Percentiles rank a stretch among this genome's conserved stretches.
phyloP scores from a whole-genome alignment of 2,329 filamentous ascomycete genomes.

The Ploettnerulaceae sp. region DNA sequence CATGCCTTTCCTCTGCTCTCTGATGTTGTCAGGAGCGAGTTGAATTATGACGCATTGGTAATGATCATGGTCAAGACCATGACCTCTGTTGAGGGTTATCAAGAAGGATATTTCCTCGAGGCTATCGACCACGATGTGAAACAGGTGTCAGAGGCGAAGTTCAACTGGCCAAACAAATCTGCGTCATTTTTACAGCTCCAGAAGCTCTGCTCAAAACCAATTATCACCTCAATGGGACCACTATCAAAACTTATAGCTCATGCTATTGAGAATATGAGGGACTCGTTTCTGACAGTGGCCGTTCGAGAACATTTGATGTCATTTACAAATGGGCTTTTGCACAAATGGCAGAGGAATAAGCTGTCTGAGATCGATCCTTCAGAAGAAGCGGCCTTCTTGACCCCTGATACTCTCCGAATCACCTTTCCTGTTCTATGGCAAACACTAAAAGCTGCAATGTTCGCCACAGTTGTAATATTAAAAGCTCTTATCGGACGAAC shows the following conservation, averaged over 20 bases:
- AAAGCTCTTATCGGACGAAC: conserved; percentile 54
- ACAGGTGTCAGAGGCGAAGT: conserved; percentile 44
- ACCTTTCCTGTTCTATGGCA: conserved; percentile 62
- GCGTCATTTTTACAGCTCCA: conserved; percentile 53
- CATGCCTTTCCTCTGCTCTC: conserved; percentile 58
- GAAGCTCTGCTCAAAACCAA: conserved; percentile 49
- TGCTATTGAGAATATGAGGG: conserved; percentile 51
- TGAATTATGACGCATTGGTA: conserved; percentile 56
- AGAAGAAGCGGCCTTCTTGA: conserved; percentile 54
- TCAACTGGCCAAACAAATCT: conserved; percentile 56
- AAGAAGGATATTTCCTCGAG: conserved; percentile 60
- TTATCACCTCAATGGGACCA: conserved; percentile 57
- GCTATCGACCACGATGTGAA: conserved; percentile 57
- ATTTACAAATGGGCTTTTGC: conserved; percentile 41
- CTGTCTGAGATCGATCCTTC: conserved; percentile 59
- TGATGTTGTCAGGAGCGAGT: conserved; percentile 44
- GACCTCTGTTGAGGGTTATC: conserved; percentile 56
- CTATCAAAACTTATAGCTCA: conserved; percentile 59
- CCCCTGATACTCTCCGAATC: conserved; percentile 50
- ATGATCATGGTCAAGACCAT: conserved; percentile 53
- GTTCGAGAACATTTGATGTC: conserved; percentile 50
- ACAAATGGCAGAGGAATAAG: conserved; percentile 65
- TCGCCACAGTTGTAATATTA: conserved; percentile 58
- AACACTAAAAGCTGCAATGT: conserved; percentile 58
- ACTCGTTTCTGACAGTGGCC: conserved; percentile 39